Evolutionary conservation across 768 basidiomycete genomes (phyloP), one percentile per base, ranked within the genome.

Genomic region (Russula compacta): DNA sequence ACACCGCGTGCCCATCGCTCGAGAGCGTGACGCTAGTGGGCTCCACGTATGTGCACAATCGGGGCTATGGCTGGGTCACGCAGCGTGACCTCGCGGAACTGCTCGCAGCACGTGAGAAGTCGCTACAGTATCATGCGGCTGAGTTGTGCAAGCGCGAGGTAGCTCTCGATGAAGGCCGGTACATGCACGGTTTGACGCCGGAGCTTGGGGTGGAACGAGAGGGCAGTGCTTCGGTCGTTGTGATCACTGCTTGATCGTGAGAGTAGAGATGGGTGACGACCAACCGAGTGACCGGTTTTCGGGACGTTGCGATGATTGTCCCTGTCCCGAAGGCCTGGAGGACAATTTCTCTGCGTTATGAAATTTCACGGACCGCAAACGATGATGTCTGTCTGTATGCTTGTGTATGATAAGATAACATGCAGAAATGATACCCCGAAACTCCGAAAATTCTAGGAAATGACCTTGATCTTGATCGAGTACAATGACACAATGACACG

Each of bases 1-100:
- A 68, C 51, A 19, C 61, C 9, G 48, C 56, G 8, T 71, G 70
- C 40, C 42, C 63, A 6, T 67, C 70, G 8, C 62, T 71, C 29
- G 68, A 71, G 54, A 61, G 65, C 44, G 64, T 71, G 24, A 67
- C 68, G 17, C 61, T 71, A 39, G 57, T 66, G 4, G 52, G 57
- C n/a, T 61, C 61, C 24, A 65, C 64, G 4, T 69, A 61, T 42
- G 65, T 71, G 43, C 64, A 61, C 50, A 65, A 68, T 35, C 49
- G 35, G 19, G 14, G 9, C 32, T 53, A 62, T 35, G 68, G 70
- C 21, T 71, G 70, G 70, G 48, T 69, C 21, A 66, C 67, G 12
- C 19, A 61, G 32, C 56, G 49, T 6, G 70, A 68, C 35, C 60
- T 69, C 6, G 68, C 67, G 36, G 60, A 67, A 11, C 44, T 65